Base-by-base conservation (phyloP, 495 filamentous ascomycete genomes). In the Neurospora sp. region DNA sequence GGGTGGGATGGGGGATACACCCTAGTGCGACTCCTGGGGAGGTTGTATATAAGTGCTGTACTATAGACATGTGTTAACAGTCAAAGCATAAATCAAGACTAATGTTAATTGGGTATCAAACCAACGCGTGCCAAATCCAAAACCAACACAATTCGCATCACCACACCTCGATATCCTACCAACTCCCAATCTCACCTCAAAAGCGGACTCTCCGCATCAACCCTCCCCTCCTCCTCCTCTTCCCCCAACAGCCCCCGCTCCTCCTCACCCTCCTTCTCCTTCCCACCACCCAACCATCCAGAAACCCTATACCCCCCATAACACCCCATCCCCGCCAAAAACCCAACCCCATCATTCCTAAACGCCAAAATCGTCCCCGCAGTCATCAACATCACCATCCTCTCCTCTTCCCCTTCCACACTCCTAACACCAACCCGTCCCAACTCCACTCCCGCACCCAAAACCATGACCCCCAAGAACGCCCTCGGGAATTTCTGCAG, bases 381-480 rank as follows among this genome's bases (percentile, higher is more conserved):
- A 48, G 95, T 98, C 71, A 94, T 89, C 76, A 96, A 86, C 94
- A 97, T 96, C 0, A 96, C 89, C 39, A 88, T 91, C 91, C 93
- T 97, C 39, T 93, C 84, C 76, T 91, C 88, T 69, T 85, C 85
- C 93, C 91, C 72, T 86, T 84, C 41, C 90, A 90, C 11, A 85
- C 88, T 18, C 73, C 89, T 92, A 77, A 94, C 91, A 6, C 94
- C 95, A 0, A 94, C 94, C 75, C 91, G 91, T 23, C 89, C 89
- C 20, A 98, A 83, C 79, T 98, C 95, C 74, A 97, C 80, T 0
- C 94, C 95, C 1, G 94, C 93, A 1, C 92, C 94, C 40, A 96
- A 83, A 9, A 98, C 93, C 90, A 98, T 93, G 11, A 97, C 86
- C 0, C 94, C 94, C 4, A 98, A 81, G 4, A 97, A 79, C 4